These are phyloP conservation scores for Syzygium syzygioides DNA, from an alignment of 441 rosid species.

Conservation along the genomic window DNA sequence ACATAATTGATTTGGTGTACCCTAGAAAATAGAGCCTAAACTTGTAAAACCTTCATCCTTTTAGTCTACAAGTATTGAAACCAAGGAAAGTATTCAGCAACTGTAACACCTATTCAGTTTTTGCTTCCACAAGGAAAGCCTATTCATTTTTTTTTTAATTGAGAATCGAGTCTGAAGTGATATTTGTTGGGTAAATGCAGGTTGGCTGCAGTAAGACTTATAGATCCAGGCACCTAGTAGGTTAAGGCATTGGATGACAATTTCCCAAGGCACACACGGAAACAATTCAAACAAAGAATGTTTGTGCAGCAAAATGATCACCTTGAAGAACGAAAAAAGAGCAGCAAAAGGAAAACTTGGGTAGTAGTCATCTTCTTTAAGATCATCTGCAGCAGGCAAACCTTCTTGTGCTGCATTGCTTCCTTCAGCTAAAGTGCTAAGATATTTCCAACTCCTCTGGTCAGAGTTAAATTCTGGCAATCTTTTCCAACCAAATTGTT, in stretches of 20 bases:
- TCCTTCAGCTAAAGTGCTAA: conserved; percentile 57
- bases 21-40: not conserved
- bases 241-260: not conserved
- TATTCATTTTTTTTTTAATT: not conserved
- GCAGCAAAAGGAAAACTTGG: conserved; percentile 96
- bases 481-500: conserved; percentile 69
- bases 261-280: not conserved
- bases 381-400: conserved; percentile 65
- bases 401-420: conserved; percentile 20
- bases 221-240: not conserved
- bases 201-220: not conserved
- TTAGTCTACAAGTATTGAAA: not conserved
- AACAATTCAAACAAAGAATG: not conserved
- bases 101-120: not conserved
- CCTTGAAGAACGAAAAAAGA: conserved; percentile 85
- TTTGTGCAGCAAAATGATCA: conserved; percentile 5
- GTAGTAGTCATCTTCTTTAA: conserved; percentile 77
- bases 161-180: not conserved
- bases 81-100: not conserved
- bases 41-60: not conserved
- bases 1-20: not conserved
- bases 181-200: not conserved
- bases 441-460: conserved; percentile 83
- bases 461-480: conserved; percentile 62
- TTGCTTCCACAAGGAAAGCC: not conserved